Conservation (phyloP, 2,329 filamentous ascomycete species). For the Lachnellula hyalina region DNA sequence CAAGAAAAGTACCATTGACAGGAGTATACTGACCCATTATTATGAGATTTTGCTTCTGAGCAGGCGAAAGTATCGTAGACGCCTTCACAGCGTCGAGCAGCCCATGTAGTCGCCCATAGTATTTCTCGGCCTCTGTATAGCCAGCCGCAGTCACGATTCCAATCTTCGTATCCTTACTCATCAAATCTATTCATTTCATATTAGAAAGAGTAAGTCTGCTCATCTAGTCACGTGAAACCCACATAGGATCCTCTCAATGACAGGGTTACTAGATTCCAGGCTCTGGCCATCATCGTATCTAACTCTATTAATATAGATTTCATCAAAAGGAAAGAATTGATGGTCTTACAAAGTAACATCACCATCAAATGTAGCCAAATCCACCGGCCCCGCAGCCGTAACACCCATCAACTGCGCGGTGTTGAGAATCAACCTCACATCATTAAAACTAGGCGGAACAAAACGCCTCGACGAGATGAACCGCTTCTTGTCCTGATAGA, state of each 20-base stretch:
- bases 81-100: conserved; percentile 72
- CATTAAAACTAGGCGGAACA: conserved; percentile 95
- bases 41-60: conserved; percentile 72
- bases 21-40: conserved; percentile 62
- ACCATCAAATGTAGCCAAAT: conserved; percentile 93
- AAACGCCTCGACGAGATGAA: conserved; percentile 89
- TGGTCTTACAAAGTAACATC: conserved; percentile 75
- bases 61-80: conserved; percentile 52
- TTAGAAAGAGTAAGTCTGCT: conserved; percentile 8
- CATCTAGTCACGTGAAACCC: conserved; percentile 12
- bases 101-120: conserved; percentile 82
- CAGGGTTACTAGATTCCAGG: conserved; percentile 68
- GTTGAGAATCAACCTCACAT: conserved; percentile 87
- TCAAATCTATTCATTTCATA: conserved; percentile 54
- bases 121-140: conserved; percentile 81
- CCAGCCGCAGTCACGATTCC: conserved; percentile 96
- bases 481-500: conserved; percentile 78
- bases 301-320: conserved; percentile 32
- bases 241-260: conserved; percentile 61
- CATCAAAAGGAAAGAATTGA: conserved; percentile 62
- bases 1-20: background rate
- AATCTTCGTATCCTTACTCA: conserved; percentile 73
- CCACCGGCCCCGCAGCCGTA: conserved; percentile 65
- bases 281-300: conserved; percentile 75
- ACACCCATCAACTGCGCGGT: conserved; percentile 91